Conservation (phyloP, 148 eudicot genomes). For the Chenopodium formosanum region DNA sequence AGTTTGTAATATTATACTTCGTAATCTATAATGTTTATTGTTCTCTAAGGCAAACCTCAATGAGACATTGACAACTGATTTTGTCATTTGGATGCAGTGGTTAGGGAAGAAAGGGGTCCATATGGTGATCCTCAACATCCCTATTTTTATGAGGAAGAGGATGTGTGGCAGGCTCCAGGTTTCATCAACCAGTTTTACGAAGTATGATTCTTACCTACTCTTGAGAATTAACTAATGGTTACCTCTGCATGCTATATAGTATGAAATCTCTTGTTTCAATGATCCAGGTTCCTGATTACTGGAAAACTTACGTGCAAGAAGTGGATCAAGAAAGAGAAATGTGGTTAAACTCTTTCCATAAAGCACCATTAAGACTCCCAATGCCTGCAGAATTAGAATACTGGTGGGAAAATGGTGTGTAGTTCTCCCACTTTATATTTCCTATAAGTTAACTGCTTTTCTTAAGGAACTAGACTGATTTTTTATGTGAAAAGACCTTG, state of each 20-base stretch:
- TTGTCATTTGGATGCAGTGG: slow-evolving; percentile 54
- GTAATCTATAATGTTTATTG: background rate
- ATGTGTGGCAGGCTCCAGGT: slow-evolving; percentile 98
- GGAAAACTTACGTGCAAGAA: slow-evolving; percentile 83
- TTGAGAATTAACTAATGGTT: background rate
- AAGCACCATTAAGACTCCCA: slow-evolving; percentile 80
- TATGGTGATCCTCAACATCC: slow-evolving; percentile 97
- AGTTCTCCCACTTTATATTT: background rate
- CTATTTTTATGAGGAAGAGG: slow-evolving; percentile 87
- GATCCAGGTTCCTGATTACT: slow-evolving; percentile 87
- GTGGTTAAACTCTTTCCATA: slow-evolving; percentile 92
- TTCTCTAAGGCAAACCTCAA: background rate
- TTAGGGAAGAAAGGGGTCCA: slow-evolving; percentile 88
- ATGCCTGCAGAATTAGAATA: slow-evolving; percentile 93
- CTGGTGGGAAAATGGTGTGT: slow-evolving; percentile 77
- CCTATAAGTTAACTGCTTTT: background rate
- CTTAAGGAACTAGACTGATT: background rate
- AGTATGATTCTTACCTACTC: slow-evolving; percentile 36
- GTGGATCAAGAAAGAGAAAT: slow-evolving; percentile 90
- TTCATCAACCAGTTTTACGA: slow-evolving; percentile 93
- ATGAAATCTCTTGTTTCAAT: slow-evolving; percentile 10
- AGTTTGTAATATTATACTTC: background rate
- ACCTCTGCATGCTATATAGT: background rate
- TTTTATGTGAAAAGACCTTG: background rate
- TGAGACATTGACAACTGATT: background rate